phyloP scores from a whole-genome alignment of 139 green algal species.

The Nannochloris sp. region DNA sequence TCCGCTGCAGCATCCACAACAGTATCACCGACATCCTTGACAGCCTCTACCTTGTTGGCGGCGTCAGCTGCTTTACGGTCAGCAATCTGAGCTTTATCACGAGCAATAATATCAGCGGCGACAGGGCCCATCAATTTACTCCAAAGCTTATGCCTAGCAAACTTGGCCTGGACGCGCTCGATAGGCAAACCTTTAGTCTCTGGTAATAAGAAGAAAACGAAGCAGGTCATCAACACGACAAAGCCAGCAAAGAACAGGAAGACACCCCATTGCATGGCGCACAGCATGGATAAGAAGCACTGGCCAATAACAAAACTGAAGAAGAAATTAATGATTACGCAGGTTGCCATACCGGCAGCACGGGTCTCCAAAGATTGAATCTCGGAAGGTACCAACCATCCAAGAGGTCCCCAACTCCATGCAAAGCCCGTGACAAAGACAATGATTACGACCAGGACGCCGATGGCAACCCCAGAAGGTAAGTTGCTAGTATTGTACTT shows the following conservation, averaged over 20 bases:
- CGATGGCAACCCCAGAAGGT: slow-evolving; percentile 14
- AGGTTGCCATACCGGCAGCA: slow-evolving; percentile 29
- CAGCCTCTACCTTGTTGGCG: neutral
- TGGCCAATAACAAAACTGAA: slow-evolving; percentile 68
- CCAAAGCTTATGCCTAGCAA: slow-evolving; percentile 39
- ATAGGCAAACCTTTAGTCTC: slow-evolving; percentile 61
- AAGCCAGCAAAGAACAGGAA: slow-evolving; percentile 65
- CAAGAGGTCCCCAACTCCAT: slow-evolving; percentile 67
- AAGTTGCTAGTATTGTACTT: slow-evolving; percentile 12
- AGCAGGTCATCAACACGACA: slow-evolving; percentile 58
- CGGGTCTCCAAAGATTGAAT: slow-evolving; percentile 50
- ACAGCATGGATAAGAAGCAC: slow-evolving; percentile 61
- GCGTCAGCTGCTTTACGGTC: neutral
- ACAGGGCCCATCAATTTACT: slow-evolving; percentile 5
- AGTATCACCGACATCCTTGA: neutral
- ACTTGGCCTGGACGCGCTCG: slow-evolving; percentile 38
- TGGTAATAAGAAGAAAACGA: slow-evolving; percentile 47
- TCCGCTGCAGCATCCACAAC: no score
- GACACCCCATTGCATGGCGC: slow-evolving; percentile 45
- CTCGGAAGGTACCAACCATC: slow-evolving; percentile 59
- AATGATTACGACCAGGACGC: slow-evolving; percentile 58
- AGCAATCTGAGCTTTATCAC: no score
- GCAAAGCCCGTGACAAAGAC: slow-evolving; percentile 68
- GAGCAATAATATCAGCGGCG: slow-evolving; percentile 5
- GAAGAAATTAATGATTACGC: slow-evolving; percentile 51